Evolutionary conservation across 1,284 basidiomycete genomes (phyloP), one percentile per base, ranked within the genome.

Genomic region (Boletus holoroseus): DNA sequence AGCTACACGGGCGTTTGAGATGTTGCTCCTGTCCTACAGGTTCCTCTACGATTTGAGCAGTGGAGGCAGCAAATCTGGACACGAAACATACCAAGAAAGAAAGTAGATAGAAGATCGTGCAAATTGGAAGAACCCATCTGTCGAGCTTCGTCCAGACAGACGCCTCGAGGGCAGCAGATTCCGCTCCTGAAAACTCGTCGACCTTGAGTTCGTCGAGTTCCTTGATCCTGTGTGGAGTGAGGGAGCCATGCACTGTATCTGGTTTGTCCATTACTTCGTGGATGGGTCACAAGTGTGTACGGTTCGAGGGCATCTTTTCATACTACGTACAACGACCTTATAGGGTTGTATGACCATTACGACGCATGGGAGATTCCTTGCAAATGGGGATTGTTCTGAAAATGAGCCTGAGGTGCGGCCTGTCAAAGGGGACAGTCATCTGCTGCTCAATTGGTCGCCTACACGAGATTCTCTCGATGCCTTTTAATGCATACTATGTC

Each of bases 1-100:
- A 7, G 81, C 81, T 2, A 82, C 71, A 2, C 76, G 72, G 28
- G 82, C 82, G 57, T 83, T 83, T 8, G 76, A 75, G 31, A 83
- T 68, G 55, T 82, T 82, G 13, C 76, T 76, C 27, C 75, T 60
- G 47, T 63, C 61, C 62, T 64, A 56, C 27, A 18, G 6, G 13
- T 27, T 27, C n/a, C 18, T 20, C 26, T 5, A 12, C 9, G 27
- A 18, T 16, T 28, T 44, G 32, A 50, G 32, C 3, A 6, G 20
- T 44, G 30, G 26, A 16, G 20, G 28, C 2, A 35, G n/a, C 1
- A 5, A 22, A 24, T n/a, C 18, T 6, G 16, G 15, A 24, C 13
- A 16, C 12, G 24, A 46, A 22, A 62, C 75, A 54, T 44, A 79
- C 79, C 61, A 79, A 50, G 61, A 76, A 79, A 31, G 75, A 76